A percentile compares a stretch with the other conserved stretches of the same genome.
Conservation (phyloP, 2,329 filamentous ascomycete species). For the Penicillium oxalicum region DNA sequence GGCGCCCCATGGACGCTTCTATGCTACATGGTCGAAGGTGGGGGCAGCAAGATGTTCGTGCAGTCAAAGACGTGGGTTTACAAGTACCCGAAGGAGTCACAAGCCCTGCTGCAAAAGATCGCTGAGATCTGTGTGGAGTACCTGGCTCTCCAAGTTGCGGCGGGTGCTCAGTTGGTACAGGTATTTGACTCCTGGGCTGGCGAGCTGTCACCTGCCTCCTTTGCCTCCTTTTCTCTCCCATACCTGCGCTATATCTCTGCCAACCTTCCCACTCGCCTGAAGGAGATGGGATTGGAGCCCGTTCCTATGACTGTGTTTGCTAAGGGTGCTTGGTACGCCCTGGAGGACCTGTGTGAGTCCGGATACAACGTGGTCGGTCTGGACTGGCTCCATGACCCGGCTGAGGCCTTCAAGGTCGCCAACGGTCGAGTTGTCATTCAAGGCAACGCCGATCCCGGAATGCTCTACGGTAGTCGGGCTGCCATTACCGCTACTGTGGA, state of each 20-base stretch:
- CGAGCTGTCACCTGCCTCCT: constrained; percentile 77
- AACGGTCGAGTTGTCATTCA: constrained; percentile 76
- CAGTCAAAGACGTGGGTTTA: constrained; percentile 97
- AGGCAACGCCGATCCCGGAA: constrained; percentile 91
- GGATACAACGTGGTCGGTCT: constrained; percentile 92
- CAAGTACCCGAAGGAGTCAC: constrained; percentile 73
- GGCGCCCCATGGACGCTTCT: constrained; percentile 94
- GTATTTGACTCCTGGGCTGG: constrained; percentile 99
- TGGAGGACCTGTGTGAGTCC: constrained; percentile 78
- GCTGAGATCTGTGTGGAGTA: constrained; percentile 93
- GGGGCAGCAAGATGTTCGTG: constrained; percentile 89
- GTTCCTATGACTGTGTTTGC: constrained; percentile 98
- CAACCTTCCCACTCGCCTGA: constrained; percentile 67
- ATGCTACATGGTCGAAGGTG: constrained; percentile 98
- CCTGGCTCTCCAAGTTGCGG: constrained; percentile 82
- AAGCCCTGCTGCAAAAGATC: constrained; percentile 82
- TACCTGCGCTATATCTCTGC: constrained; percentile 79
- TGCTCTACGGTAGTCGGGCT: constrained; percentile 77
- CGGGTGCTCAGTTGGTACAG: constrained; percentile 91
- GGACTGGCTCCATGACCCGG: constrained; percentile 90
- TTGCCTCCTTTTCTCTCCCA: constrained; percentile 78
- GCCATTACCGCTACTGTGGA: constrained; percentile 78
- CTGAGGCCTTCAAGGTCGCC: constrained; percentile 73
- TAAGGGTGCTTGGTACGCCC: constrained; percentile 93
- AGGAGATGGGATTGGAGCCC: constrained; percentile 65